Conservation (phyloP, 2,329 filamentous ascomycete species). For the Trichoderma sp. region DNA sequence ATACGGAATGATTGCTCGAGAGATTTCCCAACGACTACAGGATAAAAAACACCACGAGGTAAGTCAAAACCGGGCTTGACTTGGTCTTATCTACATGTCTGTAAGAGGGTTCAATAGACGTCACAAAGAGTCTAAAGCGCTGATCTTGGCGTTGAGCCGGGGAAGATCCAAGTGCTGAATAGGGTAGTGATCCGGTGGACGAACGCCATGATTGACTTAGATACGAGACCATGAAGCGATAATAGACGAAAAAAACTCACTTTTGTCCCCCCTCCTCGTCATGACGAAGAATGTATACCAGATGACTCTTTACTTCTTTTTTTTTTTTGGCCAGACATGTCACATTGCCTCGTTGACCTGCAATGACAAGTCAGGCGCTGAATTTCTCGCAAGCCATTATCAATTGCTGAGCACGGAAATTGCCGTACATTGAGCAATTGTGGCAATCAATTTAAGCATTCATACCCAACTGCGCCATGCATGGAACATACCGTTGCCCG, state of each 20-base stretch:
- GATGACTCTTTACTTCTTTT: background rate
- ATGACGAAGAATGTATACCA: background rate
- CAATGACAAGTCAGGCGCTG: background rate
- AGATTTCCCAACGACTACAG: background rate
- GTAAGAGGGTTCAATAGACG: background rate
- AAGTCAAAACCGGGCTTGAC: background rate
- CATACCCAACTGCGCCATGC: background rate
- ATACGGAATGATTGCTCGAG: background rate
- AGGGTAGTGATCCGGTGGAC: slow-evolving; percentile 7
- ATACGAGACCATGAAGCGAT: background rate
- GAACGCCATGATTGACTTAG: background rate
- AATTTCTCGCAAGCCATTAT: background rate
- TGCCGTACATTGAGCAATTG: background rate
- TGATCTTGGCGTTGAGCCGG: slow-evolving; percentile 11
- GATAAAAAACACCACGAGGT: background rate
- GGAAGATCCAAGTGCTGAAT: background rate
- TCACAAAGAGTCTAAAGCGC: slow-evolving; percentile 1
- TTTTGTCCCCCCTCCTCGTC: background rate
- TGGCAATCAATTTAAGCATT: background rate
- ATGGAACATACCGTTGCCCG: background rate
- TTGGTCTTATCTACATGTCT: background rate
- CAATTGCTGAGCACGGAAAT: background rate
- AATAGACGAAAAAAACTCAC: background rate
- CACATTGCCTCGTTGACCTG: background rate
- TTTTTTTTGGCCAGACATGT: background rate